These are phyloP conservation scores for Leptographium lundbergii DNA, from an alignment of 2,329 filamentous ascomycete genomes.

Conservation along the genomic window DNA sequence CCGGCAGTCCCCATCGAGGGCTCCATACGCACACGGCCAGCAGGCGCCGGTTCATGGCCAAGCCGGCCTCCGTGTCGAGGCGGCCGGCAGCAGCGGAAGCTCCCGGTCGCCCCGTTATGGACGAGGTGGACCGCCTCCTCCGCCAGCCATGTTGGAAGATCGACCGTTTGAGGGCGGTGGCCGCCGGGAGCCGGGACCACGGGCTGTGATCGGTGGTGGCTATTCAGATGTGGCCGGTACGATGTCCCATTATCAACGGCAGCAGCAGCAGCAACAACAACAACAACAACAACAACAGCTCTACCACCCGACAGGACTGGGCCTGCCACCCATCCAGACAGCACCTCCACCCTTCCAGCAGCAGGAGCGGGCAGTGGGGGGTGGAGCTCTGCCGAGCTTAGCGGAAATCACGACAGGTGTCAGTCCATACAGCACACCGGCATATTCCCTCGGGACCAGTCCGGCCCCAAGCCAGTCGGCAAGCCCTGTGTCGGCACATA, in stretches of 20 bases:
- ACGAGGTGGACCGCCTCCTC: slow-evolving; percentile 15
- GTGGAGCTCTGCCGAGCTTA: slow-evolving; percentile 43
- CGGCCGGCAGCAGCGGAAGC: slow-evolving; percentile 23
- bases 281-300: slow-evolving; percentile 14
- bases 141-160: background rate
- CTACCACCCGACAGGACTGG: slow-evolving; percentile 20
- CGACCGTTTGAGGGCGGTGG: background rate
- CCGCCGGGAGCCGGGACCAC: background rate
- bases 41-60: background rate
- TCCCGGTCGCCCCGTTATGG: slow-evolving; percentile 28
- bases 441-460: slow-evolving; percentile 32
- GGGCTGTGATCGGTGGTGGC: background rate
- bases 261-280: slow-evolving; percentile 16
- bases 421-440: slow-evolving; percentile 46
- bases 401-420: slow-evolving; percentile 52
- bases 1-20: slow-evolving; percentile 24
- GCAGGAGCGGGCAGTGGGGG: slow-evolving; percentile 11
- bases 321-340: slow-evolving; percentile 41
- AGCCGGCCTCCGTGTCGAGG: background rate
- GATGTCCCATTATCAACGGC: background rate
- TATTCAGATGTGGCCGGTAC: background rate
- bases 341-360: slow-evolving; percentile 1
- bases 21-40: slow-evolving; percentile 12
- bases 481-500: slow-evolving; percentile 23
- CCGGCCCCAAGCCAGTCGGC: slow-evolving; percentile 24